These are phyloP conservation scores for Dendrobium chrysotoxum DNA, from an alignment of 106 monocot genomes.

Conservation along the genomic window DNA sequence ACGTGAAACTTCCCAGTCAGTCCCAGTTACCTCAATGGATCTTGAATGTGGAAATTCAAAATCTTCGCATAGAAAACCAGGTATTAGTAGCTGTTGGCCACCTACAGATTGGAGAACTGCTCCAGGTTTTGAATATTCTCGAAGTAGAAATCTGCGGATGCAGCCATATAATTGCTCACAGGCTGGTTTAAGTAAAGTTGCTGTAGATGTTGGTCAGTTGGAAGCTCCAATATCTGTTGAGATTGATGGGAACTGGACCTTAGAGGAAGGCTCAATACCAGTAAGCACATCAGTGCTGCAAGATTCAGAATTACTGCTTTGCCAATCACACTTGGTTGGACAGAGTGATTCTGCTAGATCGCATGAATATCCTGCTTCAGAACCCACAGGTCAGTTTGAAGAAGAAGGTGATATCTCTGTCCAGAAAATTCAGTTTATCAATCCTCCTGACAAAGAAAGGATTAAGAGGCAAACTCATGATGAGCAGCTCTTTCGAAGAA, in stretches of 20 bases:
- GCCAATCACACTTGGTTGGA: neutral
- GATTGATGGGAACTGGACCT: constrained; percentile 33
- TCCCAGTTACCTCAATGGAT: neutral
- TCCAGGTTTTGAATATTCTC: constrained; percentile 26
- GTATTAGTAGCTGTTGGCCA: constrained; percentile 48
- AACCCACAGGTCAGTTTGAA: neutral
- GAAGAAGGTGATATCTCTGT: neutral
- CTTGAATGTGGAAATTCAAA: constrained; percentile 11
- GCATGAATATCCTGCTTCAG: neutral
- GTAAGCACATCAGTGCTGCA: neutral
- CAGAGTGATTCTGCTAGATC: neutral
- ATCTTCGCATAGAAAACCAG: constrained; percentile 20
- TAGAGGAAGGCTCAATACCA: constrained; percentile 22
- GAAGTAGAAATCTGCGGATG: constrained; percentile 12
- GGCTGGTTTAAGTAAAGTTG: constrained; percentile 1
- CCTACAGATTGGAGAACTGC: constrained; percentile 69
- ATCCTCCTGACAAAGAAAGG: constrained; percentile 17
- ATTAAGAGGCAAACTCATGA: constrained; percentile 16
- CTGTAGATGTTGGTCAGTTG: neutral
- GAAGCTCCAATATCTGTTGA: constrained; percentile 33
- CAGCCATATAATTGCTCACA: constrained; percentile 2
- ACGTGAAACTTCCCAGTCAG: neutral
- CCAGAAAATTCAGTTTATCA: neutral
- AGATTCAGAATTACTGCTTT: constrained; percentile 10
- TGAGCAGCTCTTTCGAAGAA: constrained; percentile 15